phyloP scores from a whole-genome alignment of 805 yeast species.

The Grigorovia transvaalensis region DNA sequence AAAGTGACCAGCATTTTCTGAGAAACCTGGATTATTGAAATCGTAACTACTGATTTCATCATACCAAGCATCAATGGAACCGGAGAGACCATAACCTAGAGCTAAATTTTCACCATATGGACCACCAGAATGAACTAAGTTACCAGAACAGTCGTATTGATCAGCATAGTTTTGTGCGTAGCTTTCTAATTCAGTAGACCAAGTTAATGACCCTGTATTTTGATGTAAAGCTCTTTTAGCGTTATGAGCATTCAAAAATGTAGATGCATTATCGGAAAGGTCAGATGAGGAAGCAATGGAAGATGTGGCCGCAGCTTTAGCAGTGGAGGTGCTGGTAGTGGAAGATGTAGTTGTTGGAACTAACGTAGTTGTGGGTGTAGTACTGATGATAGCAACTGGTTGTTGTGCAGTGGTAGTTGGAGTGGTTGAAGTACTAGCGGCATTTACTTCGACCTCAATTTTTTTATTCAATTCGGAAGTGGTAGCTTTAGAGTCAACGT shows the following conservation, averaged over 20 bases:
- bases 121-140: slow-evolving; percentile 46
- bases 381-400: slow-evolving; percentile 4
- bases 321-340: slow-evolving; percentile 14
- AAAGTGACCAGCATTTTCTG: slow-evolving; percentile 50
- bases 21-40: slow-evolving; percentile 25
- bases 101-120: slow-evolving; percentile 70
- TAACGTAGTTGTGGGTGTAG: slow-evolving; percentile 7
- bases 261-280: slow-evolving; percentile 20
- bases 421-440: slow-evolving; percentile 1
- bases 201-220: slow-evolving; percentile 34
- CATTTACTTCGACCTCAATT: background rate
- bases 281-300: slow-evolving; percentile 3
- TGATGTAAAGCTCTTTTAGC: slow-evolving; percentile 37
- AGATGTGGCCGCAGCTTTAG: slow-evolving; percentile 6
- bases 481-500: slow-evolving; percentile 4
- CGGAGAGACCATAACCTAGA: slow-evolving; percentile 36
- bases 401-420: background rate
- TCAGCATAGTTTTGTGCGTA: slow-evolving; percentile 44
- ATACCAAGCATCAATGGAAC: slow-evolving; percentile 61
- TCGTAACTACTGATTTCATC: slow-evolving; percentile 47
- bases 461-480: background rate
- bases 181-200: slow-evolving; percentile 37
- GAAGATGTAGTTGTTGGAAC: slow-evolving; percentile 5
- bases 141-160: slow-evolving; percentile 44
- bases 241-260: slow-evolving; percentile 55